A percentile compares a stretch with the other conserved stretches of the same genome.
Evolutionary conservation across 1,284 basidiomycete genomes (phyloP).

Genomic region (Gymnopus androsaceus): DNA sequence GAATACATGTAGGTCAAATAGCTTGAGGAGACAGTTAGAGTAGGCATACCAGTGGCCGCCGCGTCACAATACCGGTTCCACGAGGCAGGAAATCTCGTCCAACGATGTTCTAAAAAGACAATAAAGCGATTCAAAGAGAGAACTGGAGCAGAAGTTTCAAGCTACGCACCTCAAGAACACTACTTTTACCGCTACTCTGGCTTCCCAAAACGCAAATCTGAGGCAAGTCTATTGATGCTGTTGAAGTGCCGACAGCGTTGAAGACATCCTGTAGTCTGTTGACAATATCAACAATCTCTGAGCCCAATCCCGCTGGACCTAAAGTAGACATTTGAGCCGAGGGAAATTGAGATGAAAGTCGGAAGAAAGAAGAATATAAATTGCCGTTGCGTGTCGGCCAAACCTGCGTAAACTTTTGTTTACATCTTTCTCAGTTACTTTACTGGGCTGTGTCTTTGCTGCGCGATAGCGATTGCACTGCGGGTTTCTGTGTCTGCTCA

Average conservation of each 20-base stretch:
- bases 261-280: conserved; percentile 89
- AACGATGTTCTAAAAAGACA: conserved; percentile 82
- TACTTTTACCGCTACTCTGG: conserved; percentile 88
- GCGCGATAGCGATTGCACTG: no score
- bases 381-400: neutral
- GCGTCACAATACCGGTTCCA: conserved; percentile 96
- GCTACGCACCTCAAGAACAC: conserved; percentile 72
- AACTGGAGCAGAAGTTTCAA: conserved; percentile 6
- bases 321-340: conserved; percentile 60
- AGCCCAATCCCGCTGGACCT: conserved; percentile 62
- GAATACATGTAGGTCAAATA: conserved; percentile 10
- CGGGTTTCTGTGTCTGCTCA: no score
- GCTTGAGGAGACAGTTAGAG: neutral
- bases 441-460: no score
- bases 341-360: conserved; percentile 18
- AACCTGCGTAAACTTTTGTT: no score
- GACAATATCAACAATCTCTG: conserved; percentile 74
- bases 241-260: conserved; percentile 74
- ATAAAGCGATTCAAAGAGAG: conserved; percentile 3
- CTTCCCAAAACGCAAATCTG: conserved; percentile 86
- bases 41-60: conserved; percentile 77
- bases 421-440: no score
- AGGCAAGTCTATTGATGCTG: conserved; percentile 78
- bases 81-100: conserved; percentile 96
- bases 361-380: neutral